These are phyloP conservation scores for Nectriaceae sp. DNA, from an alignment of 2,329 filamentous ascomycete species.

Conservation along the genomic window DNA sequence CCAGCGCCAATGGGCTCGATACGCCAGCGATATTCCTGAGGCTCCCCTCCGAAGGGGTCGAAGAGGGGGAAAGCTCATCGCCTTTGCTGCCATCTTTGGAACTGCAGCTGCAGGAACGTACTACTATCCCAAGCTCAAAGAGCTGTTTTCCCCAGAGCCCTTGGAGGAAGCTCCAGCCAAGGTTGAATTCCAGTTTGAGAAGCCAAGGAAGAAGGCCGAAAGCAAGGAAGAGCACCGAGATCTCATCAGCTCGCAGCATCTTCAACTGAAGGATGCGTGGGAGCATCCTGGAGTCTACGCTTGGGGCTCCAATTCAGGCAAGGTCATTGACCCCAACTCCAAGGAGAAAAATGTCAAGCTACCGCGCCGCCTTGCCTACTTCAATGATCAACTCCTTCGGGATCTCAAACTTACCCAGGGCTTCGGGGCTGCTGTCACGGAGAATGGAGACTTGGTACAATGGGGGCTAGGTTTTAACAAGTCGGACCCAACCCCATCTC, in stretches of 20 bases:
- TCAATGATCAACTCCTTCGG: conserved; percentile 80
- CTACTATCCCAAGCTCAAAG: conserved; percentile 39
- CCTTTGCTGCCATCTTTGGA: conserved; percentile 38
- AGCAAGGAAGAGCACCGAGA: conserved; percentile 75
- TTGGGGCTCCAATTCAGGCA: conserved; percentile 87
- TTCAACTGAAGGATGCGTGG: conserved; percentile 83
- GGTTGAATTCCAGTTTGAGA: conserved; percentile 68
- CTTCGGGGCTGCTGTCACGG: conserved; percentile 84
- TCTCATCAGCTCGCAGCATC: conserved; percentile 79
- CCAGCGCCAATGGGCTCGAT: conserved; percentile 33
- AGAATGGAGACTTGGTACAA: conserved; percentile 86
- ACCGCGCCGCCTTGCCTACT: conserved; percentile 76
- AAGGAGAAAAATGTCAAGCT: conserved; percentile 77
- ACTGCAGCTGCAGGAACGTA: conserved; percentile 41
- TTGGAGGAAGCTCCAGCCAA: conserved; percentile 25
- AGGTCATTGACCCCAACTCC: conserved; percentile 83
- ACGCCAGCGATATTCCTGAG: conserved; percentile 25
- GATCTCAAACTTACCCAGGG: conserved; percentile 83
- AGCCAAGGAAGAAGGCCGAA: conserved; percentile 55
- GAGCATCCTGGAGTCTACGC: conserved; percentile 86
- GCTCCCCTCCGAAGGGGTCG: conserved; percentile 23
- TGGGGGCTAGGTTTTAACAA: conserved; percentile 82
- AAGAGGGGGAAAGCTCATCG: conserved; percentile 32
- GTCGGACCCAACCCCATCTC: conserved; percentile 61
- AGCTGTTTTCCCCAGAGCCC: conserved; percentile 22